Percentiles rank a stretch among this genome's conserved stretches.
Evolutionary conservation across 1,139 yeast genomes (phyloP).

Genomic region (Groenewaldozyma auringiensis): DNA sequence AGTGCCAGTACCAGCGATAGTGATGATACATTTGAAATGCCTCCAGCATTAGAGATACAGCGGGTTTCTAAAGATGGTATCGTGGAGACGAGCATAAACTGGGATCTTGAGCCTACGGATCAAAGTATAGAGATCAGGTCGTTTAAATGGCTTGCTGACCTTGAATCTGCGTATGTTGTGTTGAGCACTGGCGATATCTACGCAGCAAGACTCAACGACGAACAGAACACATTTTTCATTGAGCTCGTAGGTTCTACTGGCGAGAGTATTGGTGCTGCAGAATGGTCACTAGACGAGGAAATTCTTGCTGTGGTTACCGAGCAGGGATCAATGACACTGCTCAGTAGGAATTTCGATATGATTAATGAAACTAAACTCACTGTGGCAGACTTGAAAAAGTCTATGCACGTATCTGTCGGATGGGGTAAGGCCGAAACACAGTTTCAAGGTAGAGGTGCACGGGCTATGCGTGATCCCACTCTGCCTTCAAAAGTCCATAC

Average conservation of each 20-base stretch:
- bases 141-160: slow-evolving; percentile 25
- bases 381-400: slow-evolving; percentile 57
- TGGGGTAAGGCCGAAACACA: slow-evolving; percentile 99
- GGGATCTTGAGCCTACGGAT: slow-evolving; percentile 25
- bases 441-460: slow-evolving; percentile 86
- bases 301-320: slow-evolving; percentile 53
- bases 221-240: slow-evolving; percentile 44
- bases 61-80: slow-evolving; percentile 31
- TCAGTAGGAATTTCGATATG: slow-evolving; percentile 77
- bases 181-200: slow-evolving; percentile 42
- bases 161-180: slow-evolving; percentile 24
- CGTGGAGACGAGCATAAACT: slow-evolving; percentile 20
- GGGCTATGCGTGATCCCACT: slow-evolving; percentile 83
- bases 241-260: slow-evolving; percentile 84
- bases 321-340: slow-evolving; percentile 51
- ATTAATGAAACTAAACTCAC: slow-evolving; percentile 56
- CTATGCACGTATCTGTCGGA: slow-evolving; percentile 91
- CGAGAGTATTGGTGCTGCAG: slow-evolving; percentile 61
- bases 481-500: slow-evolving; percentile 64
- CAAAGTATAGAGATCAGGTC: slow-evolving; percentile 10
- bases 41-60: slow-evolving; percentile 50
- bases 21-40: too few species aligned
- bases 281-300: slow-evolving; percentile 93
- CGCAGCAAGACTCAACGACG: slow-evolving; percentile 52
- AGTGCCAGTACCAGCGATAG: too few species aligned